Evolutionary conservation across 1,139 yeast species (phyloP), one percentile per base, ranked within the genome.

Genomic region (Meyerozyma athensensis): DNA sequence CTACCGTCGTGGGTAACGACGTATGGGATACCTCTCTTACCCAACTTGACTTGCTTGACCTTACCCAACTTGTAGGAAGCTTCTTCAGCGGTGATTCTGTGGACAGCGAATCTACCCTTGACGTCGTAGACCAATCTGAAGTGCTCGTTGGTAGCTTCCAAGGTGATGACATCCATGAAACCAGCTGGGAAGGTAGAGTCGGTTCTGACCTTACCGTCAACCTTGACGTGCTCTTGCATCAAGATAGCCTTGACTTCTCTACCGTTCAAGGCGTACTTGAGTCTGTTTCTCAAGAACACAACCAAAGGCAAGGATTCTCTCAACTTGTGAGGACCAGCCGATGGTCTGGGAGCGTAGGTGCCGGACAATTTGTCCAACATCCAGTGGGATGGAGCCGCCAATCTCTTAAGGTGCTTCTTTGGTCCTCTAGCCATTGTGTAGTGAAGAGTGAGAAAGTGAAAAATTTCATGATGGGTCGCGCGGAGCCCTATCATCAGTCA

Each of bases 361-460:
- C 99, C 99, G 72, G 97, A 86, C 79, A 94, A 81, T 80, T 94
- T 94, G 95, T 92, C 98, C 81, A 94, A 86, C 95, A 94, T 86
- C 98, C 98, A 94, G 85, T 94, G 98, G 80, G 90, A 85, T 80
- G 99, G 99, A 70, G 71, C 71, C 51, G 68, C 68, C 57, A 65
- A 63, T 64, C 70, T 65, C 59, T 63, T 65, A 54, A 64, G 59
- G 49, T 64, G 70, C 61, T 65, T 65, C 66, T 63, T 64, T 52
- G 58, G 58, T 42, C 58, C 58, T 53, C 58, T 53, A 46, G 48
- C 58, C 58, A 53, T 53, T 43, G 48, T 53, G 46, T 35, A 35
- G 39, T 28, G 37, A 33, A 34, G 39, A 34, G 40, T 42, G 33
- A 22, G 34, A 28, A 34, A 30, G 33, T 24, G 28, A 24, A 24